These are phyloP conservation scores for Pyrenula massariospora DNA, from an alignment of 495 filamentous ascomycete genomes.

Conservation along the genomic window DNA sequence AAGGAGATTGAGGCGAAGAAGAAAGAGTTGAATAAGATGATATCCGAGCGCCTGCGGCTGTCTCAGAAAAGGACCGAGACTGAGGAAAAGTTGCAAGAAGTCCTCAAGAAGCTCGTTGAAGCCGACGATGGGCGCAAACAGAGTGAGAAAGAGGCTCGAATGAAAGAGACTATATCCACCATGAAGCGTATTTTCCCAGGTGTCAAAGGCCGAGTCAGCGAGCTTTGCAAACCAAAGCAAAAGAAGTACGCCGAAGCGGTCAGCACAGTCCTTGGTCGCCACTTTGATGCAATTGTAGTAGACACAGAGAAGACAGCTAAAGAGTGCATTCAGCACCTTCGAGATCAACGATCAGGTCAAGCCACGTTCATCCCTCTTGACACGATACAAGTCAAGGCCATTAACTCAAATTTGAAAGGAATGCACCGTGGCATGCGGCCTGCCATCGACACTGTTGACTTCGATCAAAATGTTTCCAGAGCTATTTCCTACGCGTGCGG, in stretches of 20 bases:
- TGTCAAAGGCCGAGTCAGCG: conserved; percentile 79
- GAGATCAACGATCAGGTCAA: conserved; percentile 73
- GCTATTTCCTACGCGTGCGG: conserved; percentile 93
- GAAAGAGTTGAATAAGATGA: conserved; percentile 72
- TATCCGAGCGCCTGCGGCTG: conserved; percentile 71
- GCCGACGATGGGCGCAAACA: conserved; percentile 75
- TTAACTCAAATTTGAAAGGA: conserved; percentile 83
- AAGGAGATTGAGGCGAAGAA: conserved; percentile 81
- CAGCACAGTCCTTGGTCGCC: conserved; percentile 79
- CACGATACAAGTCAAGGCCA: conserved; percentile 84
- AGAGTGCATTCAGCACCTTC: conserved; percentile 88
- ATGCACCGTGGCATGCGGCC: conserved; percentile 75
- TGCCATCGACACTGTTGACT: conserved; percentile 94
- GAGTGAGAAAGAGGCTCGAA: conserved; percentile 63
- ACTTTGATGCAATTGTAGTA: conserved; percentile 92
- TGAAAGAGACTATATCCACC: conserved; percentile 67
- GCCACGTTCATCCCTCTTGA: conserved; percentile 92
- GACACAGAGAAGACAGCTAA: conserved; percentile 90
- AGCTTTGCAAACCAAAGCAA: conserved; percentile 90
- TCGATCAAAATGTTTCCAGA: conserved; percentile 73
- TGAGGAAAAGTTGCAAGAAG: conserved; percentile 79
- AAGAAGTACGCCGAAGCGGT: conserved; percentile 92
- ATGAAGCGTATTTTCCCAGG: conserved; percentile 87
- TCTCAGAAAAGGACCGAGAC: conserved; percentile 74
- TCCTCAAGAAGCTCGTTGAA: conserved; percentile 65